These are phyloP conservation scores for Suillus alpinus DNA, from an alignment of 768 basidiomycete genomes.

Conservation along the genomic window DNA sequence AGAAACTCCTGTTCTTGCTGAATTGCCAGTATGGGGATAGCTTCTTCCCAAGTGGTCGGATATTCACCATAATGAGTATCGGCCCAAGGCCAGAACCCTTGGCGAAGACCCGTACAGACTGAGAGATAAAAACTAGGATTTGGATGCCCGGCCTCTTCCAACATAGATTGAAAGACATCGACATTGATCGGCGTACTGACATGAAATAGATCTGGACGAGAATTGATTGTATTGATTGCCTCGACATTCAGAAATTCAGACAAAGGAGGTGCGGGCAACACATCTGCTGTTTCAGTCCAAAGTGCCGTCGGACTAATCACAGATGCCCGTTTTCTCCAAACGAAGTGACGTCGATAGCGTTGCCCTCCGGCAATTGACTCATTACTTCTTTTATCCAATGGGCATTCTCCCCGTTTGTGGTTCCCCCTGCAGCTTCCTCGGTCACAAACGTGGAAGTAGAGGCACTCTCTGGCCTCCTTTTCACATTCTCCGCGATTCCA, in stretches of 20 bases:
- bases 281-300: background rate
- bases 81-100: constrained; percentile 21
- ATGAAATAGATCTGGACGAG: constrained; percentile 30
- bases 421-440: no score
- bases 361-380: background rate
- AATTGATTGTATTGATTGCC: constrained; percentile 19
- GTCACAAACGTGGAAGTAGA: no score
- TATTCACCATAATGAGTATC: no score
- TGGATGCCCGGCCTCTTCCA: constrained; percentile 28
- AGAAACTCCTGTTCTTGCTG: constrained; percentile 16
- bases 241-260: constrained; percentile 7
- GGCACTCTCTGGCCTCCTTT: no score
- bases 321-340: background rate
- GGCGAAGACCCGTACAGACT: constrained; percentile 23
- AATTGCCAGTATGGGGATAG: constrained; percentile 11
- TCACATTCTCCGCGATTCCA: no score
- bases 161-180: constrained; percentile 23
- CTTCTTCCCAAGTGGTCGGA: constrained; percentile 15
- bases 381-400: no score
- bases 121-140: constrained; percentile 37
- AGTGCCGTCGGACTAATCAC: background rate
- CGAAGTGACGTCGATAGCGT: background rate
- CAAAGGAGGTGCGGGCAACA: constrained; percentile 4
- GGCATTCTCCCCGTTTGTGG: no score
- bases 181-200: constrained; percentile 38